Evolutionary conservation across 1,284 basidiomycete species (phyloP).

Genomic region (Megacollybia platyphylla): DNA sequence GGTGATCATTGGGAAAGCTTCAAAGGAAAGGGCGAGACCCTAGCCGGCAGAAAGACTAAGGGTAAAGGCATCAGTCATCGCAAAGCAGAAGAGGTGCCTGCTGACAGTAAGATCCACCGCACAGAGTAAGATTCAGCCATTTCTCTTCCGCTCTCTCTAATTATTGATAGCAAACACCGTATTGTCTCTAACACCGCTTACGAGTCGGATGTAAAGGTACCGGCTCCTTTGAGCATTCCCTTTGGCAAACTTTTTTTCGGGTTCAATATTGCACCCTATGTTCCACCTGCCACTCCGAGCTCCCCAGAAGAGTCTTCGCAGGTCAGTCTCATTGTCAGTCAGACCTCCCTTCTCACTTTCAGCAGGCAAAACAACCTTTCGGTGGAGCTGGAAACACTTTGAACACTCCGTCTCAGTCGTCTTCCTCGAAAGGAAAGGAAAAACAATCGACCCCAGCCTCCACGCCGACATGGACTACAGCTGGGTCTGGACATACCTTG

Average conservation of each 20-base stretch:
- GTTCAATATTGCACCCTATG: constrained; percentile 67
- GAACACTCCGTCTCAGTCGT: constrained; percentile 26
- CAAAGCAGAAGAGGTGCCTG: constrained; percentile 68
- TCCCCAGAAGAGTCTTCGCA: constrained; percentile 12
- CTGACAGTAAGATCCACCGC: constrained; percentile 77
- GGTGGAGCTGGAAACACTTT: constrained; percentile 40
- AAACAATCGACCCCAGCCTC: constrained; percentile 16
- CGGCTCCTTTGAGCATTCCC: constrained; percentile 83
- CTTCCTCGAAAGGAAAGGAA: constrained; percentile 38
- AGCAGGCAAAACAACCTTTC: constrained; percentile 24
- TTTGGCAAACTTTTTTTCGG: constrained; percentile 94
- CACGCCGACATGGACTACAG: constrained; percentile 29
- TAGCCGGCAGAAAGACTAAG: constrained; percentile 81
- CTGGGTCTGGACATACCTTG: constrained; percentile 37
- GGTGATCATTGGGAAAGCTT: constrained; percentile 86
- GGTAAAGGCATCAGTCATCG: constrained; percentile 82
- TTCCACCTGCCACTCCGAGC: constrained; percentile 27
- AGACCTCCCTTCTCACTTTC: constrained; percentile 1
- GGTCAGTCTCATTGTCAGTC: constrained; percentile 1
- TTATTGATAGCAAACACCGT: constrained; percentile 53
- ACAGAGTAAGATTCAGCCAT: constrained; percentile 56
- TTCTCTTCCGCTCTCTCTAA: constrained; percentile 7
- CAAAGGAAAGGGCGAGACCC: constrained; percentile 84
- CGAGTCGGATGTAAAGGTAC: constrained; percentile 69
- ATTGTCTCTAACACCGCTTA: constrained; percentile 79